Evolutionary conservation across 2,329 filamentous ascomycete species (phyloP).

Genomic region (Colletotrichum spaethianum): DNA sequence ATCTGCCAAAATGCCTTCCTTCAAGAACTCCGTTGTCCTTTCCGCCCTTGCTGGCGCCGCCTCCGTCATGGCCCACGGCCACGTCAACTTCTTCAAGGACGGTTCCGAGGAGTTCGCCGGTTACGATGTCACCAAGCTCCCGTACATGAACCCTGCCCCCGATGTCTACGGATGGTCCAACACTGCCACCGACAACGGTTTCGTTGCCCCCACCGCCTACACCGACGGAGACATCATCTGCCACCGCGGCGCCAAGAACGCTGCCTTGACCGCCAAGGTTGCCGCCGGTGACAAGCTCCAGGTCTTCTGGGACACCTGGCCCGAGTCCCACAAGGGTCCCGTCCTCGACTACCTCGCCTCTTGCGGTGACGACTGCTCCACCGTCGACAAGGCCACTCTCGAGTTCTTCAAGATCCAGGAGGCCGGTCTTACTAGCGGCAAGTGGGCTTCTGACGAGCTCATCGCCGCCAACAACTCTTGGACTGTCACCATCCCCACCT

Average conservation of each 20-base stretch:
- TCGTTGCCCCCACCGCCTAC: conserved; percentile 60
- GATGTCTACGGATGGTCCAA: conserved; percentile 52
- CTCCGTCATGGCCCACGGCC: conserved; percentile 49
- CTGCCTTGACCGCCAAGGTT: conserved; percentile 58
- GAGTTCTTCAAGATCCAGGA: conserved; percentile 73
- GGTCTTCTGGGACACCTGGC: conserved; percentile 77
- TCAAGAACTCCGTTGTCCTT: conserved; percentile 42
- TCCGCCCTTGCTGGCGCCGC: conserved; percentile 44
- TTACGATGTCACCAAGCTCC: conserved; percentile 46
- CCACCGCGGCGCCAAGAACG: conserved; percentile 59
- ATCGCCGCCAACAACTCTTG: conserved; percentile 62
- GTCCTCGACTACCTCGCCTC: conserved; percentile 73
- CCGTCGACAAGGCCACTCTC: conserved; percentile 64
- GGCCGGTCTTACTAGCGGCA: conserved; percentile 63
- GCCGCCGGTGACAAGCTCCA: conserved; percentile 72
- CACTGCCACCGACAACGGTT: conserved; percentile 57
- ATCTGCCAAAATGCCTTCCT: conserved; percentile 44
- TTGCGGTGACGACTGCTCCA: conserved; percentile 67
- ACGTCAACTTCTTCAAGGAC: conserved; percentile 49
- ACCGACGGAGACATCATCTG: conserved; percentile 62
- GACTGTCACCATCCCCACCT: conserved; percentile 61
- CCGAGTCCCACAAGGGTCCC: conserved; percentile 73
- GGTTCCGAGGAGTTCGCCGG: conserved; percentile 49
- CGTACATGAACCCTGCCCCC: conserved; percentile 47
- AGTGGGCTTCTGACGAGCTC: conserved; percentile 70